These are phyloP conservation scores for Talaromyces pinophilus DNA, from an alignment of 2,329 filamentous ascomycete genomes.

Conservation along the genomic window DNA sequence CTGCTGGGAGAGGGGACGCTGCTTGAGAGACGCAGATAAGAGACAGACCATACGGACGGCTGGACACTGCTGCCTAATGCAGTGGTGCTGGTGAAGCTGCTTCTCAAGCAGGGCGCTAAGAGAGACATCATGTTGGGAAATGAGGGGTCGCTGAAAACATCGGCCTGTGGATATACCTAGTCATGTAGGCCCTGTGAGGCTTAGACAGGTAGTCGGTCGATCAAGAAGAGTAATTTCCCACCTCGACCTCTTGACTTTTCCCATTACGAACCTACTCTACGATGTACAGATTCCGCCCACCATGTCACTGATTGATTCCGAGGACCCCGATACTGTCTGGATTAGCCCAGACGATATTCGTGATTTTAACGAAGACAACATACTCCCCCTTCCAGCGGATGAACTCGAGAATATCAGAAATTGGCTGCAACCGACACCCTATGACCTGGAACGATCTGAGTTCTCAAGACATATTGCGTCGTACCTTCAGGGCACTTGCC, in stretches of 20 bases:
- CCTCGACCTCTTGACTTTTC: background rate
- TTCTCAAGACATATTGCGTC: slow-evolving; percentile 20
- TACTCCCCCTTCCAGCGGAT: slow-evolving; percentile 11
- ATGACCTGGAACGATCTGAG: slow-evolving; percentile 17
- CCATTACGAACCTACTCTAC: background rate
- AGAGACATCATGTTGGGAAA: background rate
- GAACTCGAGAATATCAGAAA: slow-evolving; percentile 10
- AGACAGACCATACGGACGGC: background rate
- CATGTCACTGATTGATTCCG: slow-evolving; percentile 2
- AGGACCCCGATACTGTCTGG: slow-evolving; percentile 9
- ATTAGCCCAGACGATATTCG: slow-evolving; percentile 10
- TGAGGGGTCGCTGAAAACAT: background rate
- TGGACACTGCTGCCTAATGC: background rate
- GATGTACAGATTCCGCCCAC: background rate
- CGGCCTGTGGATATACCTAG: background rate
- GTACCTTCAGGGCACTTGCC: slow-evolving; percentile 21
- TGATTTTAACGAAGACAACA: slow-evolving; percentile 14
- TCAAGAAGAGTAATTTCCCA: background rate
- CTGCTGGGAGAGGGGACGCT: background rate
- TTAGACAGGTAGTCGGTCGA: background rate
- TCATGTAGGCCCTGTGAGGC: background rate
- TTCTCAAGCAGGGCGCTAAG: background rate
- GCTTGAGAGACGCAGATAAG: too few species aligned
- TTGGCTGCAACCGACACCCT: slow-evolving; percentile 25
- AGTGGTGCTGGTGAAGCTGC: background rate